A percentile compares a stretch with the other conserved stretches of the same genome.
Conservation (phyloP, 1,139 yeast species). For the Taphrina sp. region DNA sequence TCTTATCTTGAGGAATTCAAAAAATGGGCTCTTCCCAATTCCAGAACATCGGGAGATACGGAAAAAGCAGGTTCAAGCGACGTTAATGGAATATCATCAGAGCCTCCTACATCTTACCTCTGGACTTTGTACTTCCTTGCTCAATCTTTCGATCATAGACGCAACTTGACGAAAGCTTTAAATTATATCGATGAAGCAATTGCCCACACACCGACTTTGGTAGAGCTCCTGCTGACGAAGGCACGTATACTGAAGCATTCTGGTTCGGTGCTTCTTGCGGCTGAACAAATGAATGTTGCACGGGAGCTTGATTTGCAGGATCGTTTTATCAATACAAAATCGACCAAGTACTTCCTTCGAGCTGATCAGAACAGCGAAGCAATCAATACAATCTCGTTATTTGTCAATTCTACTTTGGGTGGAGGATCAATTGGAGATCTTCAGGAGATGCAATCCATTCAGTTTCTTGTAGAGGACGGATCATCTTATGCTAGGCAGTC, state of each 20-base stretch:
- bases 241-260: slow-evolving; percentile 77
- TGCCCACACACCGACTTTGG: slow-evolving; percentile 66
- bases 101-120: slow-evolving; percentile 54
- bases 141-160: slow-evolving; percentile 66
- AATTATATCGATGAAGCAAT: slow-evolving; percentile 63
- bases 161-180: slow-evolving; percentile 52
- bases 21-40: slow-evolving; percentile 2
- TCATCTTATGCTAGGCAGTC: slow-evolving; percentile 53
- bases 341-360: slow-evolving; percentile 78
- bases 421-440: slow-evolving; percentile 82
- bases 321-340: slow-evolving; percentile 82
- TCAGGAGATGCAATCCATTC: slow-evolving; percentile 85
- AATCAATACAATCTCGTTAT: slow-evolving; percentile 66
- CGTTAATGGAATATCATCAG: slow-evolving; percentile 7
- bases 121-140: slow-evolving; percentile 83
- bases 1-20: slow-evolving; percentile 39
- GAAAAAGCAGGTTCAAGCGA: background rate
- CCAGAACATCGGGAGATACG: background rate
- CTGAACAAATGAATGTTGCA: slow-evolving; percentile 65
- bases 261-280: slow-evolving; percentile 62
- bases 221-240: slow-evolving; percentile 74
- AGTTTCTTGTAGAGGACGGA: slow-evolving; percentile 85
- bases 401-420: slow-evolving; percentile 77
- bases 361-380: slow-evolving; percentile 80
- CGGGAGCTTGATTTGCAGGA: slow-evolving; percentile 81